phyloP scores from a whole-genome alignment of 2,329 filamentous ascomycete genomes.

The Pseudocercospora fijiensis region DNA sequence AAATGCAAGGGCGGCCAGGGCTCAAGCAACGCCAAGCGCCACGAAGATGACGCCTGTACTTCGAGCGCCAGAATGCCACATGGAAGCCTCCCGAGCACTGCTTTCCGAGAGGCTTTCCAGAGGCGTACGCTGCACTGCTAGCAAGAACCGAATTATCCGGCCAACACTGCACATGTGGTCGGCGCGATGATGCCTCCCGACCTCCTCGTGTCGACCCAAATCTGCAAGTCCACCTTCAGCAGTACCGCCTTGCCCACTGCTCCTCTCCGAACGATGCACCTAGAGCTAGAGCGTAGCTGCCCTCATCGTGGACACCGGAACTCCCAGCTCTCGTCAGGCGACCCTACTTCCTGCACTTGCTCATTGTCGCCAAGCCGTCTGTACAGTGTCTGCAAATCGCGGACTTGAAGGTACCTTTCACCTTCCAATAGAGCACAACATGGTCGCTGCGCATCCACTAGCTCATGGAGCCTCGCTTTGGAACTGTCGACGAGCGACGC shows the following conservation, averaged over 20 bases:
- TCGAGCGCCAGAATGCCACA: neutral
- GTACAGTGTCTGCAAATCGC: neutral
- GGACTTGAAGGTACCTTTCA: neutral
- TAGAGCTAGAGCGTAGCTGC: neutral
- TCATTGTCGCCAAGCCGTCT: slow-evolving; percentile 4
- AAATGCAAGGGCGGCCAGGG: neutral
- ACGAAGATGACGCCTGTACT: neutral
- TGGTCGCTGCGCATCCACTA: neutral
- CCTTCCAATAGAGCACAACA: slow-evolving; percentile 1
- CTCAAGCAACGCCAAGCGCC: neutral
- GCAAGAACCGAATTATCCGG: neutral
- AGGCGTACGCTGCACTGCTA: neutral
- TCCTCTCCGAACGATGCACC: neutral
- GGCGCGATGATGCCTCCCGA: neutral
- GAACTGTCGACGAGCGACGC: neutral
- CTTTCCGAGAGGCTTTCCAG: neutral
- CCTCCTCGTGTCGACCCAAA: neutral
- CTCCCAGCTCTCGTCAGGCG: neutral
- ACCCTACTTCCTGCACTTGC: neutral
- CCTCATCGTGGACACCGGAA: neutral
- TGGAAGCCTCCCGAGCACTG: neutral
- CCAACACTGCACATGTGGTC: neutral
- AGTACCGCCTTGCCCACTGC: neutral
- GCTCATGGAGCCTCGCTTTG: neutral
- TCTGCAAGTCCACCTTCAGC: neutral